These are phyloP conservation scores for Artemisia princeps DNA, from an alignment of 140 eudicot genomes.

Conservation along the genomic window DNA sequence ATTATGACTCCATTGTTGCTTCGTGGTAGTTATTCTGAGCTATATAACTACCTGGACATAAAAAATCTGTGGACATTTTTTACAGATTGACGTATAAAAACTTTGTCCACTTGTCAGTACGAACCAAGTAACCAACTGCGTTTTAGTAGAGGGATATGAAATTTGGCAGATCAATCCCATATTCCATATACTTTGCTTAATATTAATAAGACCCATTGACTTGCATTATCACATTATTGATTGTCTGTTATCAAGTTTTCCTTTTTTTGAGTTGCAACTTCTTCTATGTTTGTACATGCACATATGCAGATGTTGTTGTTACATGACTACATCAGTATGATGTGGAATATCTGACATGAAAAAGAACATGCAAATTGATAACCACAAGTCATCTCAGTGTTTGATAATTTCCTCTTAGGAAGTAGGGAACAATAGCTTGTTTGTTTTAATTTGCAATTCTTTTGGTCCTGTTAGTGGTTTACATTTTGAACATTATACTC, in stretches of 20 bases:
- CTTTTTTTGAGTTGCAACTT: neutral
- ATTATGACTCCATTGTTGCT: neutral
- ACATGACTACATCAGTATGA: neutral
- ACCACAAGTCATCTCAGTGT: neutral
- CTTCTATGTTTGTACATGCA: neutral
- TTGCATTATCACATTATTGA: neutral
- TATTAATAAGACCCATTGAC: neutral
- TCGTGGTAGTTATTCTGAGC: neutral
- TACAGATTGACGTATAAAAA: too few relatives aligned
- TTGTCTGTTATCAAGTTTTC: neutral
- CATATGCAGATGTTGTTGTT: neutral
- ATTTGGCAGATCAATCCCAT: neutral
- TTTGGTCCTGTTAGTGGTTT: neutral
- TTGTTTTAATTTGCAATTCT: neutral
- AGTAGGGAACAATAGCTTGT: too few relatives aligned
- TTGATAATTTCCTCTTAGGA: neutral
- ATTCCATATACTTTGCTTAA: neutral
- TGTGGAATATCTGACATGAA: neutral
- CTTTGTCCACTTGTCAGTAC: neutral
- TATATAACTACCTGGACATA: neutral
- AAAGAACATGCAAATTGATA: neutral
- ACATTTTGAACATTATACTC: neutral
- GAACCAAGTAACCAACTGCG: neutral
- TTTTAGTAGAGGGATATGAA: neutral
- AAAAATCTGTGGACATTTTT: neutral